Percentiles rank a stretch among this genome's conserved stretches.
phyloP scores from a whole-genome alignment of 768 basidiomycete species.

The Kwoniella dejecticola region DNA sequence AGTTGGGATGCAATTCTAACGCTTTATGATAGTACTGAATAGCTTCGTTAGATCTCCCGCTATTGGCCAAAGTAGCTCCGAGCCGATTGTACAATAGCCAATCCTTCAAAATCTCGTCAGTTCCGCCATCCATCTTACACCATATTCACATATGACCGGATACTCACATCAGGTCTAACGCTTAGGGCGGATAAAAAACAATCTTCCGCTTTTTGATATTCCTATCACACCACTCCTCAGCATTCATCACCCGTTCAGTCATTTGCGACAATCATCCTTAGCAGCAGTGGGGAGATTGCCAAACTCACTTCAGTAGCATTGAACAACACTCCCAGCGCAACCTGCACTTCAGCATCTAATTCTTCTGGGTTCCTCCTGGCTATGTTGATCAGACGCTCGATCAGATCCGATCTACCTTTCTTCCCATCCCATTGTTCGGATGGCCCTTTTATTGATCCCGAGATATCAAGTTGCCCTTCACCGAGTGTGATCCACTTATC shows the following conservation, averaged over 20 bases:
- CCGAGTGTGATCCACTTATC: constrained; percentile 71
- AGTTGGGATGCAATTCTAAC: constrained; percentile 87
- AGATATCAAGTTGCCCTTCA: constrained; percentile 57
- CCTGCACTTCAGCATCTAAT: constrained; percentile 92
- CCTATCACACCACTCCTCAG: constrained; percentile 64
- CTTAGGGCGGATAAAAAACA: constrained; percentile 88
- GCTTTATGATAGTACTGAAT: constrained; percentile 77
- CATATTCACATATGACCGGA: background rate
- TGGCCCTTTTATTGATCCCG: constrained; percentile 18
- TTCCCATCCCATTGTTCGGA: constrained; percentile 26
- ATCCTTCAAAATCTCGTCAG: constrained; percentile 61
- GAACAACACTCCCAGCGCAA: constrained; percentile 87
- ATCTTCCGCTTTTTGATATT: constrained; percentile 87
- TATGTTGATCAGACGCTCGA: constrained; percentile 78
- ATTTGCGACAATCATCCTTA: background rate
- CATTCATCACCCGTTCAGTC: no score
- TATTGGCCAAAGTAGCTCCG: constrained; percentile 92
- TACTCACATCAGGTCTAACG: constrained; percentile 76
- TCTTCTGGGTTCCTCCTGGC: constrained; percentile 65
- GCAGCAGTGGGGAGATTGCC: background rate
- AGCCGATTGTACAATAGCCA: constrained; percentile 93
- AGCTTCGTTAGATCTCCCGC: constrained; percentile 89
- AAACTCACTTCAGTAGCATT: constrained; percentile 79
- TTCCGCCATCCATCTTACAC: background rate
- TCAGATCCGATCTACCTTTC: constrained; percentile 58